Conservation (phyloP, 495 filamentous ascomycete genomes). For the Daldinia grandis region DNA sequence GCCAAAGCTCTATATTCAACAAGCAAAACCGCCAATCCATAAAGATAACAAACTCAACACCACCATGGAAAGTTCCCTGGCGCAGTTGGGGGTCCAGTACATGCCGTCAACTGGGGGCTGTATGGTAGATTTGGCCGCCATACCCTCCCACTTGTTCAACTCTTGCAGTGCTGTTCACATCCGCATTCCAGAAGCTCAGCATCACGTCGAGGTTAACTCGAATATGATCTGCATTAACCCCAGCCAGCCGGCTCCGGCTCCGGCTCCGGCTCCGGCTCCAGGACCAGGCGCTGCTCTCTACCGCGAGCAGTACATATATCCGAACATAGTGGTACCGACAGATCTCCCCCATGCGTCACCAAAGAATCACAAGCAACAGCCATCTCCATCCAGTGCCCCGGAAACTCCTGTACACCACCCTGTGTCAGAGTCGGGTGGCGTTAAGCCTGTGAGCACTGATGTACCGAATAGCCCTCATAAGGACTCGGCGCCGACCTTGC, state of each 20-base stretch:
- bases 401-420: slow-evolving; percentile 10
- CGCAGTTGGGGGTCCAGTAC: slow-evolving; percentile 28
- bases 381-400: slow-evolving; percentile 3
- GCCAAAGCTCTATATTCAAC: too few relatives aligned
- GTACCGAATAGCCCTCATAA: neutral
- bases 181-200: slow-evolving; percentile 23
- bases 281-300: neutral
- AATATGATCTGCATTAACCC: slow-evolving; percentile 41
- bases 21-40: neutral
- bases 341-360: slow-evolving; percentile 1
- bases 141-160: slow-evolving; percentile 15
- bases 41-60: neutral
- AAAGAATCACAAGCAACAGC: slow-evolving; percentile 38
- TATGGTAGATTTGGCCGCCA: slow-evolving; percentile 35
- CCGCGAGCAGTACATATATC: slow-evolving; percentile 29
- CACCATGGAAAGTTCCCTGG: slow-evolving; percentile 16
- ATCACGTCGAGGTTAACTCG: slow-evolving; percentile 19
- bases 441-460: neutral
- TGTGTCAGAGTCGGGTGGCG: slow-evolving; percentile 12
- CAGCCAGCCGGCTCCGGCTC: slow-evolving; percentile 11
- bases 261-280: too few relatives aligned
- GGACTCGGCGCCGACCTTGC: neutral
- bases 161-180: slow-evolving; percentile 37
- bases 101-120: slow-evolving; percentile 29
- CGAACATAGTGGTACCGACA: neutral